These are phyloP conservation scores for Ophiostoma sp. DNA, from an alignment of 2,329 filamentous ascomycete genomes.

Conservation along the genomic window DNA sequence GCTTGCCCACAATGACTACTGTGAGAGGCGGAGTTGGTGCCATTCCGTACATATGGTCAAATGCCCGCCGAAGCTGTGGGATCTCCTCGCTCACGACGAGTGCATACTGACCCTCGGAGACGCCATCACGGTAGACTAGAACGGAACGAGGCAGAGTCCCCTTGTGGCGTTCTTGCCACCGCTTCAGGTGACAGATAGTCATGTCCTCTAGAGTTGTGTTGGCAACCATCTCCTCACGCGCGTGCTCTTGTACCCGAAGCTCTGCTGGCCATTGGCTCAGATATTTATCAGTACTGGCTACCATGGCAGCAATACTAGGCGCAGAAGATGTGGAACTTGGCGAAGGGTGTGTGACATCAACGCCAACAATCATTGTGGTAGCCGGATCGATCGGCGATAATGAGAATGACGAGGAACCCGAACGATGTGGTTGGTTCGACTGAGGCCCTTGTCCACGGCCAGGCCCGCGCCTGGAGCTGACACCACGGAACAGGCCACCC, in stretches of 20 bases:
- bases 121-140: constrained; percentile 68
- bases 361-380: constrained; percentile 64
- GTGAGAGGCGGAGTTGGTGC: constrained; percentile 49
- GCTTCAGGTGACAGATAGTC: constrained; percentile 52
- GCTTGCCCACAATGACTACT: constrained; percentile 67
- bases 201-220: constrained; percentile 50
- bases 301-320: constrained; percentile 64
- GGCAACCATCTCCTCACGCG: constrained; percentile 58
- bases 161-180: constrained; percentile 47
- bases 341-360: constrained; percentile 70
- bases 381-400: constrained; percentile 24
- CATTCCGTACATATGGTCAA: constrained; percentile 16
- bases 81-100: constrained; percentile 56
- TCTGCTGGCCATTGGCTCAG: constrained; percentile 64
- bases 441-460: neutral
- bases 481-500: constrained; percentile 30
- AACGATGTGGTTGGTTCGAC: neutral
- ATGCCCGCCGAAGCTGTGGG: constrained; percentile 19
- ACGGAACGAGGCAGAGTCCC: constrained; percentile 55
- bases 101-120: constrained; percentile 67
- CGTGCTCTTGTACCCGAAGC: constrained; percentile 50
- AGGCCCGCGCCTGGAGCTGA: too few species aligned
- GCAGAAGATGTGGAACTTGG: constrained; percentile 53
- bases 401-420: neutral
- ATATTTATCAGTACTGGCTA: constrained; percentile 55